Percentiles rank a stretch among this genome's conserved stretches.
Evolutionary conservation across 129 eudicot species (phyloP).

Genomic region (Flaveria brownii): DNA sequence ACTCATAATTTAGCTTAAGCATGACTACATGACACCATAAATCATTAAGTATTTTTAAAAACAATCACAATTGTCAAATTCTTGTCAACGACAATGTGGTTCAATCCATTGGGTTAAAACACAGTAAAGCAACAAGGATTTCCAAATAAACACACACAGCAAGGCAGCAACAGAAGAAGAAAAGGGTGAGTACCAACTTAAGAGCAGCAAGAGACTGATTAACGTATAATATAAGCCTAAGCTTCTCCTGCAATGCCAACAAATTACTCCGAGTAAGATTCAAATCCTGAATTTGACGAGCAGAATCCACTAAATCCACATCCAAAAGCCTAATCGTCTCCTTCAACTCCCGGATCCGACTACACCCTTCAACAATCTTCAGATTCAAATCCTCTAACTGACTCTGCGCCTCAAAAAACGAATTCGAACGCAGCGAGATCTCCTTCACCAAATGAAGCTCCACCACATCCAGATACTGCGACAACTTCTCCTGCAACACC

Average conservation of each 20-base stretch:
- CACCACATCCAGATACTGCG: conserved; percentile 89
- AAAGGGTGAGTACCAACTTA: conserved; percentile 58
- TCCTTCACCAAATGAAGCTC: conserved; percentile 97
- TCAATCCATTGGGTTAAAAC: background rate
- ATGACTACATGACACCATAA: background rate
- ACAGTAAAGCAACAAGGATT: too few species aligned
- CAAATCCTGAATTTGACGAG: conserved; percentile 63
- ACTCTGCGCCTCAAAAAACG: conserved; percentile 91
- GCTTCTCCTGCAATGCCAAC: conserved; percentile 66
- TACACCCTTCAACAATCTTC: conserved; percentile 81
- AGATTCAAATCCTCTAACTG: conserved; percentile 77
- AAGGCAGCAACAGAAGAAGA: background rate
- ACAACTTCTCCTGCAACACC: conserved; percentile 68
- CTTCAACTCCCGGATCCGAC: conserved; percentile 80
- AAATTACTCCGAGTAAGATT: conserved; percentile 53
- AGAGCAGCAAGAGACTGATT: conserved; percentile 90
- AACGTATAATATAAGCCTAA: conserved; percentile 76
- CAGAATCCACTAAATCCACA: conserved; percentile 75
- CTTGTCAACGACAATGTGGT: conserved; percentile 2
- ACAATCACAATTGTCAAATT: background rate
- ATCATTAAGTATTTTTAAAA: background rate
- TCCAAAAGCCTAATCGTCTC: conserved; percentile 81
- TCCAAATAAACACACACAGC: background rate
- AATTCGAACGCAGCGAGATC: conserved; percentile 83
- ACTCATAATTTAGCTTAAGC: background rate